These are phyloP conservation scores for Santalum album DNA, from an alignment of 164 flowering plant species.

Conservation along the genomic window DNA sequence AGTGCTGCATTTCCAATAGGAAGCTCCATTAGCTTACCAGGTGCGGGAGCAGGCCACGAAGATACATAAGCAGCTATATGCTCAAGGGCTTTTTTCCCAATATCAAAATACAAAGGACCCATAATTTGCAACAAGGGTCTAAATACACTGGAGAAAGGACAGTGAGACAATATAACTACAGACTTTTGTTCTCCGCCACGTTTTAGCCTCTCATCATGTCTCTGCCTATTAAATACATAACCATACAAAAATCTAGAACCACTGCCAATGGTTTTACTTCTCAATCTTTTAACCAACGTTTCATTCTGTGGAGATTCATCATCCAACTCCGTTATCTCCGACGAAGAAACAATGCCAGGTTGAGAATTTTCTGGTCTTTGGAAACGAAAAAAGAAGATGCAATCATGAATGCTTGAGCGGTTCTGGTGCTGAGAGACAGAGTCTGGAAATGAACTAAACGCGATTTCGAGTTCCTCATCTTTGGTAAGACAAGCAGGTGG, in stretches of 20 bases:
- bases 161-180: conserved; percentile 75
- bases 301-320: conserved; percentile 15
- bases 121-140: conserved; percentile 89
- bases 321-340: conserved; percentile 27
- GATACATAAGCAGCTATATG: conserved; percentile 80
- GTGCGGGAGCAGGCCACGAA: conserved; percentile 72
- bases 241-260: conserved; percentile 61
- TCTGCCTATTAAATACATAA: conserved; percentile 92
- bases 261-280: conserved; percentile 7
- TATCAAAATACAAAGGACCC: conserved; percentile 93
- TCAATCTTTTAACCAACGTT: conserved; percentile 5
- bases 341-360: conserved; percentile 19
- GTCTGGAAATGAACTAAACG: conserved; percentile 91
- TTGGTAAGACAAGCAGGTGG: conserved; percentile 67
- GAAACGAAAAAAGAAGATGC: conserved; percentile 88
- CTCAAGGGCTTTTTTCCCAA: conserved; percentile 83
- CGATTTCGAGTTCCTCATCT: conserved; percentile 81
- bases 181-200: conserved; percentile 98
- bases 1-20: conserved; percentile 87
- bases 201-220: conserved; percentile 93
- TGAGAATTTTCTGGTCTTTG: conserved; percentile 31
- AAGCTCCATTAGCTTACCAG: conserved; percentile 80
- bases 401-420: conserved; percentile 91
- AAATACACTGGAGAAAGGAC: conserved; percentile 79
- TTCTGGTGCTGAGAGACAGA: conserved; percentile 88